Base-by-base conservation (phyloP, 306 rosid species). In the Lathyrus aphaca region DNA sequence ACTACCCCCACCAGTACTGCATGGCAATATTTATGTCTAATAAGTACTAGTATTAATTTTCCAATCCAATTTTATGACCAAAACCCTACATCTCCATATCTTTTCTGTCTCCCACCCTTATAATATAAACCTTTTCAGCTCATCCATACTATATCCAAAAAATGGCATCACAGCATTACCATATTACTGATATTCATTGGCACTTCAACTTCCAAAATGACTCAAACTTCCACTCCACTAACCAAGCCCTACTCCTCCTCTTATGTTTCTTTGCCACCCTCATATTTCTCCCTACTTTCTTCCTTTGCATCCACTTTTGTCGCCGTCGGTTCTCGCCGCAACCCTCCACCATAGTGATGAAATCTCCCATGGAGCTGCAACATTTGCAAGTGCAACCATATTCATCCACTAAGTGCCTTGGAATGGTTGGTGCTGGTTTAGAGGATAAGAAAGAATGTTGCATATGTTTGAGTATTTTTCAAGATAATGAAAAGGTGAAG, bases 391-490 rank as follows among this genome's bases (percentile, higher is more conserved):
- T 54, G 14, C 13, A 16, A 1, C 59, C n/a, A 17, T 48, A 32
- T 65, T 55, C 61, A 40, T 49, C 10, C 57, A 63, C 37, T 21
- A 63, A 53, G 40, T 35, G 50, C 39, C 30, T 46, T 61, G 15
- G 40, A 46, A 18, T 72, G 29, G 76, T 58, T 48, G 69, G 13
- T 66, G 60, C 1, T 58, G 64, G 21, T 30, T 19, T 66, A 48
- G 72, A 66, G 18, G 12, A 73, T 46, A 23, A 40, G 14, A 57
- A 62, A 5, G 85, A 82, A 54, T 82, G 85, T 6, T 77, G 83
- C 68, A 85, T 85, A 56, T 85, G 89, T 77, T 63, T 85, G 68
- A 57, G 75, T 43, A 23, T 13, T 53, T 79, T 85, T 50, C 16
- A 74, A 77, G 82, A 70, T 1, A 63, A 55, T 55, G 89, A 78